Base-by-base conservation (phyloP, 179 eudicot species). In the Silene coronaria region DNA sequence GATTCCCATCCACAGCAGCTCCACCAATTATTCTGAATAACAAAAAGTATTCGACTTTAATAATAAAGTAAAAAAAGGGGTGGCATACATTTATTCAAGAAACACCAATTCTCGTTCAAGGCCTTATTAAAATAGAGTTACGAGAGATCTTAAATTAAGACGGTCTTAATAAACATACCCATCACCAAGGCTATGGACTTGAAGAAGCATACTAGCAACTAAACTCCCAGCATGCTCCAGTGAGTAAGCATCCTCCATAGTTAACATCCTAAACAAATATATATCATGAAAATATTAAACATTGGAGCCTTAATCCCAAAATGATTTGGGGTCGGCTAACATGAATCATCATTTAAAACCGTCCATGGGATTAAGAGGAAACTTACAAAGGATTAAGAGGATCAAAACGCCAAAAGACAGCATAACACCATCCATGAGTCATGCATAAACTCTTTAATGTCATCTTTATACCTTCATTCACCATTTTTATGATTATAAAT, bases 331-430 rank as follows among this genome's bases (percentile, higher is more conserved):
- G n/a, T n/a, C n/a, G n/a, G n/a, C n/a, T n/a, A n/a, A n/a, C n/a
- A n/a, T n/a, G n/a, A n/a, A n/a, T n/a, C n/a, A n/a, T n/a, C n/a
- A n/a, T n/a, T n/a, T n/a, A n/a, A n/a, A n/a, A n/a, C n/a, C n/a
- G n/a, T n/a, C n/a, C n/a, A n/a, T n/a, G n/a, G n/a, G n/a, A n/a
- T n/a, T n/a, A n/a, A n/a, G 14, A 74, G 8, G 66, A 13, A 75
- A 69, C 91, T 84, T 85, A 91, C 97, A 88, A 74, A 34, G 90
- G 84, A 81, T 90, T 89, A 59, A 58, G 76, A 19, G 81, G 87
- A 88, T 90, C 82, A 85, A 88, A 91, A 42, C 89, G 80, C 97
- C 97, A 93, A 48, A 91, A 85, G 78, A 89, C 89, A 72, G 89
- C 93, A 86, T 90, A 93, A 81, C 86, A 85, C 96, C 97, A 93